Base-by-base conservation (phyloP, 2,329 filamentous ascomycete genomes). In the Hypoxylon rubiginosum region DNA sequence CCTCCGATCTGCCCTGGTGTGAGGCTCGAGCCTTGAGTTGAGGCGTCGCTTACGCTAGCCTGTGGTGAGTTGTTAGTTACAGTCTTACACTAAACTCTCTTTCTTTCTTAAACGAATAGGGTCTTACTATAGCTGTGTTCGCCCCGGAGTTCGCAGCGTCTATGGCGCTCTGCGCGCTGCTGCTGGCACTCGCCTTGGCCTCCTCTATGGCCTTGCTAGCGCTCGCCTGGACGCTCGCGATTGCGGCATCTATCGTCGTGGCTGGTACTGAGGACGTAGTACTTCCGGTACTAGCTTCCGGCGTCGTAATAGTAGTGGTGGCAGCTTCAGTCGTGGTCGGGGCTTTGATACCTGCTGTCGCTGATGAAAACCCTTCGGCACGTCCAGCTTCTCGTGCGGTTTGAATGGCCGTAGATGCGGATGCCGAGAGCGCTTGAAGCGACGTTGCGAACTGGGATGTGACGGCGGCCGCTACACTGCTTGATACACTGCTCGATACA, bases 1-100 rank as follows among this genome's bases (percentile, higher is more conserved):
- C 62, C 67, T 7, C 13, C 67, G 17, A 68, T 62, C 21, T 62
- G 61, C 6, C 64, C 67, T 13, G 64, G 48, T 2, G 58, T 61
- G 2, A 69, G 64, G 21, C 30, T 55, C 28, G 67, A 69, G 28
- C 54, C 52, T 43, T 59, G 48, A 3, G 34, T 6, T 30, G 55
- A 10, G 26, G 21, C 26, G 34, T 9, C 32, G 34, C 10, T 39
- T 28, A 45, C 26, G 50, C 34, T 66, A 30, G 60, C 50, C 57
- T 64, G 13, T 10, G 24, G 46, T 26, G 8, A 28, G 4, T 50
- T 51, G 34, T 69, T 64, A 53, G 60, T 21, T 26, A 43, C 32
- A 1, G 2, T 43, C 7, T 41, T 43, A 24, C 8, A 17, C 39
- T 28, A 2, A 46, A 51, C 48, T 26, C n/a, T 28, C 17, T 32